Percentiles rank a stretch among this genome's conserved stretches.
Evolutionary conservation across 345 rosid species (phyloP).

Genomic region (Eucalyptus cloeziana): DNA sequence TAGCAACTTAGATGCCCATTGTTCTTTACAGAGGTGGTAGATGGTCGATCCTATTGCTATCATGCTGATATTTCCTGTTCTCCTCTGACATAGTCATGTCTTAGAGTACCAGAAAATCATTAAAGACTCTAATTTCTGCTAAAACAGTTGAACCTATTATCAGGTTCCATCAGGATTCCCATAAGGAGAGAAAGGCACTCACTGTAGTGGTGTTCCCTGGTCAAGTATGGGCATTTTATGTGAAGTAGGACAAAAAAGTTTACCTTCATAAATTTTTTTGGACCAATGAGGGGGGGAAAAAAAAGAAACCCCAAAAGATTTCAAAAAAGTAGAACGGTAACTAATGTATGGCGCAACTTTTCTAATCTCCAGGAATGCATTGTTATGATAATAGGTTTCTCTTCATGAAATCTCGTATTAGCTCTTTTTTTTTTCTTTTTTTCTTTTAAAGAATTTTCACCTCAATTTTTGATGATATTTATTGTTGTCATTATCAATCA

Average conservation of each 20-base stretch:
- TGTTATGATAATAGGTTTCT: background rate
- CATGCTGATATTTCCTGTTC: background rate
- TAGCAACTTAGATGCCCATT: background rate
- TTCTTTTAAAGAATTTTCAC: background rate
- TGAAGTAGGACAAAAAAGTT: background rate
- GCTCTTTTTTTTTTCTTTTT: background rate
- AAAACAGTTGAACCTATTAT: background rate
- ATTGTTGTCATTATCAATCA: background rate
- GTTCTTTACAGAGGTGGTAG: background rate
- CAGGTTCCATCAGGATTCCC: background rate
- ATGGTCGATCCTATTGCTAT: background rate
- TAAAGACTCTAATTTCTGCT: background rate
- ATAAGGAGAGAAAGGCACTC: background rate
- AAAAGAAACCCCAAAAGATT: background rate
- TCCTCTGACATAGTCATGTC: background rate
- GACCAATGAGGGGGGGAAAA: background rate
- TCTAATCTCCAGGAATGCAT: background rate
- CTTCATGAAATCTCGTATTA: background rate
- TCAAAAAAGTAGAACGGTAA: background rate
- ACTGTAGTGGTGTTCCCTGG: background rate
- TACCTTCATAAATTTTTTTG: background rate
- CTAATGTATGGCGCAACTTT: background rate
- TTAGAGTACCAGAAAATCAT: background rate
- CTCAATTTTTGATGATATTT: background rate
- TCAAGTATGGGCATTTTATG: background rate